Conservation (phyloP, 208 protist genomes). For the Porcisia hertigi region DNA sequence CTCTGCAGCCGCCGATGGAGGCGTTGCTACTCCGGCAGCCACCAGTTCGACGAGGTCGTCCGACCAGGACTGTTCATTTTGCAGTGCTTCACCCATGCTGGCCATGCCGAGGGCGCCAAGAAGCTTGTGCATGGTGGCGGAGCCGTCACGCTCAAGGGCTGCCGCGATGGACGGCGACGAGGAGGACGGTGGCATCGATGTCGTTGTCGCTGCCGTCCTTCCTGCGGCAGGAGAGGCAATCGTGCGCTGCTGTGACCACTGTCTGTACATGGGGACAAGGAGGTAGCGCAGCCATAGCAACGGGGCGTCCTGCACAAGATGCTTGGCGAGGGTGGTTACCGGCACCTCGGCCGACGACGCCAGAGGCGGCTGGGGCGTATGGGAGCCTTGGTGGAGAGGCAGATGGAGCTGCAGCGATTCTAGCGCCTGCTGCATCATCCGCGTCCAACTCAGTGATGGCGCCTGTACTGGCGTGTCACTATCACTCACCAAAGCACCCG, state of each 20-base stretch:
- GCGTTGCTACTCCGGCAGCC: background rate
- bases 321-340: constrained; percentile 9
- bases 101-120: constrained; percentile 15
- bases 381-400: constrained; percentile 3
- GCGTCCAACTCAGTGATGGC: constrained; percentile 4
- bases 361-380: background rate
- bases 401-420: constrained; percentile 30
- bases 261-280: constrained; percentile 32
- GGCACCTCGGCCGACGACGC: background rate
- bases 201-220: background rate
- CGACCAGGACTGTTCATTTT: constrained; percentile 5
- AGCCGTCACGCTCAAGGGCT: background rate
- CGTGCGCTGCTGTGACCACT: constrained; percentile 25
- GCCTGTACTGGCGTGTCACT: background rate
- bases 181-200: background rate
- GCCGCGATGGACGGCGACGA: background rate
- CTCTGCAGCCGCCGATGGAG: background rate
- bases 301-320: constrained; percentile 29
- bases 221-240: background rate
- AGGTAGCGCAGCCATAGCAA: constrained; percentile 31
- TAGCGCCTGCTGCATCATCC: constrained; percentile 25
- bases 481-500: background rate
- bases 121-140: constrained; percentile 20
- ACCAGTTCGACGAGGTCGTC: constrained; percentile 10
- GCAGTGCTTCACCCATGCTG: constrained; percentile 16